A percentile compares a stretch with the other conserved stretches of the same genome.
Evolutionary conservation across 2,329 filamentous ascomycete species (phyloP).

Genomic region (Penicillium sp.): DNA sequence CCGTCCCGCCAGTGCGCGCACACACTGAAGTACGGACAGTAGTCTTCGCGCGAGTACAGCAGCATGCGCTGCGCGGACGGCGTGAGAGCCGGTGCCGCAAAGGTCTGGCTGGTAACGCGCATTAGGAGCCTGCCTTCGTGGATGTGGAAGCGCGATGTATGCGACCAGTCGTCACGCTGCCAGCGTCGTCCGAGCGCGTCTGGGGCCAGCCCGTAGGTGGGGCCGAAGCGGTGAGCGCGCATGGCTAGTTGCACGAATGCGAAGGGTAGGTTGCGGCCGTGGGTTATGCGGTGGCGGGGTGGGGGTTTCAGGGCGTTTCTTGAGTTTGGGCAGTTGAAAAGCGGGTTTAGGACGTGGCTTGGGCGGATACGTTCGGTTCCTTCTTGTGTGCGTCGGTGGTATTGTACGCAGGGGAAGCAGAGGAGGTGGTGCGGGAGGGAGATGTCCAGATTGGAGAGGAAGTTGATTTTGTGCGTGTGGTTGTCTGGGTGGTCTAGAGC

Average conservation of each 20-base stretch:
- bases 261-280: conserved; percentile 56
- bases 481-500: conserved; percentile 44
- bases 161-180: conserved; percentile 54
- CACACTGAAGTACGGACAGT: conserved; percentile 60
- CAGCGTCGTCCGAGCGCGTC: conserved; percentile 53
- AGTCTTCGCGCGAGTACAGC: conserved; percentile 59
- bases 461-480: conserved; percentile 45
- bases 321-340: conserved; percentile 56
- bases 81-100: conserved; percentile 52
- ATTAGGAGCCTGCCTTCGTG: conserved; percentile 55
- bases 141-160: conserved; percentile 54
- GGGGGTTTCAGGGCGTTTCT: conserved; percentile 47
- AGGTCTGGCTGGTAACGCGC: conserved; percentile 55
- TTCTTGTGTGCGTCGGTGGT: conserved; percentile 53
- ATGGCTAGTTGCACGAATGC: conserved; percentile 57
- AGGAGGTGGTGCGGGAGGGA: conserved; percentile 55
- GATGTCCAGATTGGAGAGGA: conserved; percentile 52
- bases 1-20: conserved; percentile 63
- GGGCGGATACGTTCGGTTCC: conserved; percentile 55
- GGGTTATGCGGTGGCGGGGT: conserved; percentile 53
- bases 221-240: conserved; percentile 48
- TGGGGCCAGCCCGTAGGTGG: conserved; percentile 47
- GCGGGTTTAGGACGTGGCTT: conserved; percentile 53
- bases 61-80: conserved; percentile 53
- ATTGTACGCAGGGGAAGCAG: conserved; percentile 57